Base-by-base conservation (phyloP, 1,284 basidiomycete species). In the Fomitiporia mediterranea region DNA sequence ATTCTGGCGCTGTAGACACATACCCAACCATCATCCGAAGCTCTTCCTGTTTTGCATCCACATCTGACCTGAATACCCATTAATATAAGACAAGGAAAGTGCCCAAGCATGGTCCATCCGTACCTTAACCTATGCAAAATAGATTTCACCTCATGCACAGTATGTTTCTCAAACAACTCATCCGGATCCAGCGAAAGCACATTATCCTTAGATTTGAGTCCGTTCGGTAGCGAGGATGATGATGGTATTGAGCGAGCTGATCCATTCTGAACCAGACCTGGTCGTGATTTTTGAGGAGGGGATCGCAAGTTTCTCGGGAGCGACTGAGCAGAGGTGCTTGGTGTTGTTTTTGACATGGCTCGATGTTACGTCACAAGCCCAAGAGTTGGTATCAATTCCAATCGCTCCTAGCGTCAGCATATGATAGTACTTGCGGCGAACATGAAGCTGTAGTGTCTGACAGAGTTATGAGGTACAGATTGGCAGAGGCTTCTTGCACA, bases 11-110 rank as follows among this genome's bases (percentile, higher is more conserved):
- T 51, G 60, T 35, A 23, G 51, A 23, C 57, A 84, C 91, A 79
- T 72, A 95, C 92, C 92, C 94, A 69, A 98, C 94, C 94, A 96
- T 98, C 27, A 90, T 78, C 62, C 94, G 78, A 43, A 97, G 79
- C 68, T 98, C 94, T 65, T 93, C 89, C 66, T 93, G 90, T 70
- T 96, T 96, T 51, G 86, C 86, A 66, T 93, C 83, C 1, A 93
- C 93, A 69, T 94, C 90, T n/a, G 79, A 74, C 69, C 91, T 92
- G 60, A 8, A 56, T 4, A 50, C 21, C 49, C 27, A 53, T 55
- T 46, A 50, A 21, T 19, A 17, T 21, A 42, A 17, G 13, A 9
- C 21, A 27, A 44, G 27, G 44, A 34, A 48, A 49, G 49, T 54
- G 19, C 48, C 43, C 25, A 55, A 55, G 28, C 28, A 25, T 21